Evolutionary conservation across 306 rosid species (phyloP).

Genomic region (Dalbergia cochinchinensis): DNA sequence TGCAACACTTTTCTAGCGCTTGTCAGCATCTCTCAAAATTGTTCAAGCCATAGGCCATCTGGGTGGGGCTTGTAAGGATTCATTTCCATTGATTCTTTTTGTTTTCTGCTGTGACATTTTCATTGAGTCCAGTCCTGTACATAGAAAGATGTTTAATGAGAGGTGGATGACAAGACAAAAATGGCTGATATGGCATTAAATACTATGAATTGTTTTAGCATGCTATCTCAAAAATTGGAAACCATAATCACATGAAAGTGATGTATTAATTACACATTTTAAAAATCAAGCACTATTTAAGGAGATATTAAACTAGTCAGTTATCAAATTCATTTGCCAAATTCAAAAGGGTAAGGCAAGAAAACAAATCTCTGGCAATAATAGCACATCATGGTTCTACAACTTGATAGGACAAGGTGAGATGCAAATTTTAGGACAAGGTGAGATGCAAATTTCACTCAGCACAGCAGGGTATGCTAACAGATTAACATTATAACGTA

Average conservation of each 20-base stretch:
- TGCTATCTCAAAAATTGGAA: slow-evolving; percentile 3
- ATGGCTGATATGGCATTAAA: not conserved
- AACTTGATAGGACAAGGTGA: slow-evolving; percentile 28
- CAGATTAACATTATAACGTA: slow-evolving; percentile 19
- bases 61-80: slow-evolving; percentile 40
- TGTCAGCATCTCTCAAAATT: slow-evolving; percentile 64
- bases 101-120: not conserved
- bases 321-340: slow-evolving; percentile 24
- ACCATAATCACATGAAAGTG: slow-evolving; percentile 17
- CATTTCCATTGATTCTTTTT: slow-evolving; percentile 39
- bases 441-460: slow-evolving; percentile 23
- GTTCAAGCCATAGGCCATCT: slow-evolving; percentile 56
- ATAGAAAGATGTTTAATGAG: slow-evolving; percentile 6
- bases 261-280: slow-evolving; percentile 6
- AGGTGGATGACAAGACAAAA: not conserved
- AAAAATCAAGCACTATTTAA: not conserved
- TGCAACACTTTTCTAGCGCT: slow-evolving; percentile 45
- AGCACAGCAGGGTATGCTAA: not conserved
- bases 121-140: slow-evolving; percentile 26
- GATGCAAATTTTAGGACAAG: slow-evolving; percentile 17
- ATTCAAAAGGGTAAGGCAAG: slow-evolving; percentile 12
- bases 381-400: slow-evolving; percentile 17
- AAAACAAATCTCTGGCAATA: not conserved
- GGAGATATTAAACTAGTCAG: slow-evolving; percentile 8
- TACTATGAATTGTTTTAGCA: not conserved